Evolutionary conservation across 768 basidiomycete species (phyloP), one percentile per base, ranked within the genome.

Genomic region (Xanthoconium stramineum): DNA sequence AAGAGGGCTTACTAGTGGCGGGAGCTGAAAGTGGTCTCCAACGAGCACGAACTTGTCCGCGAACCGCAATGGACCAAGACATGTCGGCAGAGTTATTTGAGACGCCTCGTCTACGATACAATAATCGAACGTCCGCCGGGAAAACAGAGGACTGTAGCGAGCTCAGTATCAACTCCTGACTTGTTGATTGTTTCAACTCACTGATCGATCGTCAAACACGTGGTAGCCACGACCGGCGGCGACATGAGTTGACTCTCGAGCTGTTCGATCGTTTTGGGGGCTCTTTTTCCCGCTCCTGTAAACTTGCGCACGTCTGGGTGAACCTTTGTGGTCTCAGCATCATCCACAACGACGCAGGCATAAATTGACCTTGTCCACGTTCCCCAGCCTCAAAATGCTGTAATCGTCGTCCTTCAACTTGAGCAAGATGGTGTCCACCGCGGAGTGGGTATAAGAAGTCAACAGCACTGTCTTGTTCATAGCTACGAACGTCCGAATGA

Each of bases 101-200:
- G 97, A 98, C 0, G 97, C 97, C 69, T 99, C 97, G 59, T 98
- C 97, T 17, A 99, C 88, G 53, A 99, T 97, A 73, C 96, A 98
- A 65, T 92, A 94, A 68, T 99, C 94, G 65, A 98, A 99, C 20
- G 74, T 84, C 8, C 96, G 81, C 11, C 89, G 83, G 46, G 81
- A 80, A 72, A 99, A 98, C 8, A 99, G 65, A 0, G 94, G 84
- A 65, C 95, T 94, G 59, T 29, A 28, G 33, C 39, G 38, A 42
- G 50, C 36, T 62, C n/a, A 61, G 53, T 36, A 33, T 59, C 40
- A 56, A 14, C 28, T 8, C 24, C 45, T 45, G 36, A 53, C 1
- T 36, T 14, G 40, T 33, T 29, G 3, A 33, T 9, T 10, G 11
- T 47, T 19, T 47, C 28, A 50, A 78, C 91, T 69, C 62, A 97